These are phyloP conservation scores for Prunus fruticosa DNA, from an alignment of 306 rosid species.

Conservation along the genomic window DNA sequence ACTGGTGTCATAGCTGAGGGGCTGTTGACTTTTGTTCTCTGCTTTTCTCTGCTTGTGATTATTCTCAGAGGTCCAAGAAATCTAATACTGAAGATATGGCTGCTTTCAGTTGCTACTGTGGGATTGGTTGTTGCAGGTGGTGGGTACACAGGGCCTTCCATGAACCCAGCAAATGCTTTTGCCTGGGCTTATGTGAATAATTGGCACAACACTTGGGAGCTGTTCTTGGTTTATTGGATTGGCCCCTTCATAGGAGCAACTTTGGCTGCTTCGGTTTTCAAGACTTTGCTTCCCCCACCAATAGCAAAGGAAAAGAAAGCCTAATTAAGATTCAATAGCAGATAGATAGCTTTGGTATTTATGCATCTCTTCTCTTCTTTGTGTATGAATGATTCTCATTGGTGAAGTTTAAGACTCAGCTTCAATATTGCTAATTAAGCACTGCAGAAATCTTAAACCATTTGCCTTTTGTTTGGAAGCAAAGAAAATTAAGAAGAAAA, in stretches of 20 bases:
- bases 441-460: neutral
- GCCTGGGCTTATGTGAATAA: slow-evolving; percentile 62
- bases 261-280: slow-evolving; percentile 40
- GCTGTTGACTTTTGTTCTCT: slow-evolving; percentile 34
- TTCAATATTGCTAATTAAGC: no score
- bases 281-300: slow-evolving; percentile 35
- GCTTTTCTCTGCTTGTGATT: slow-evolving; percentile 35
- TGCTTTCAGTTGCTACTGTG: slow-evolving; percentile 41
- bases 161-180: slow-evolving; percentile 78
- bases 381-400: neutral
- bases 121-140: slow-evolving; percentile 42
- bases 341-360: neutral
- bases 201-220: slow-evolving; percentile 57
- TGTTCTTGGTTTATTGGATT: slow-evolving; percentile 60
- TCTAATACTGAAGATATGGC: slow-evolving; percentile 44
- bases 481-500: no score
- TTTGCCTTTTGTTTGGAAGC: neutral
- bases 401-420: neutral
- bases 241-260: slow-evolving; percentile 53
- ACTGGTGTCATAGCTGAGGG: slow-evolving; percentile 61
- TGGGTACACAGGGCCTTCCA: slow-evolving; percentile 59
- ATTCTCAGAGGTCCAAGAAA: slow-evolving; percentile 50
- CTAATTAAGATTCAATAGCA: slow-evolving; percentile 18
- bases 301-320: slow-evolving; percentile 57
- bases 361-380: neutral